Evolutionary conservation across 768 basidiomycete species (phyloP).

Genomic region (Auriscalpium orientale): DNA sequence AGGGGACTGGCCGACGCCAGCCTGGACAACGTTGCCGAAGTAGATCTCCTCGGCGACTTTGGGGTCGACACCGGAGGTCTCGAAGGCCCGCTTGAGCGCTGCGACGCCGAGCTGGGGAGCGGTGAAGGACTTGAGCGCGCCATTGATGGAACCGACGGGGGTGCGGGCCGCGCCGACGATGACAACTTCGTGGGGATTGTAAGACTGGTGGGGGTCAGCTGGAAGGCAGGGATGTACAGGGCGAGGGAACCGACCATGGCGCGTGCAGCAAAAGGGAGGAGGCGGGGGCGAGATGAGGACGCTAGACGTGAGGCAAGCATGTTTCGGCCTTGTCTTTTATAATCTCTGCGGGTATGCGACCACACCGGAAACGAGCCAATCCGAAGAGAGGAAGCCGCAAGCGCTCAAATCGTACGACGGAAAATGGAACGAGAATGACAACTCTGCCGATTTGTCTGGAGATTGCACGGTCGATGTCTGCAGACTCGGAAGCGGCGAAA

Average conservation of each 20-base stretch:
- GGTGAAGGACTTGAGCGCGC: conserved; percentile 78
- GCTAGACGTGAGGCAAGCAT: conserved; percentile 25
- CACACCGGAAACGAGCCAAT: conserved; percentile 15
- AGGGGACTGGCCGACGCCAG: conserved; percentile 95
- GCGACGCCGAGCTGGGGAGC: conserved; percentile 86
- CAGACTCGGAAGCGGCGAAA: background rate
- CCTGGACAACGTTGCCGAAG: conserved; percentile 97
- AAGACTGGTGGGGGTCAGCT: conserved; percentile 18
- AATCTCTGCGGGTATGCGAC: conserved; percentile 8
- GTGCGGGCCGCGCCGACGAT: conserved; percentile 93
- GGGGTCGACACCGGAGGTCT: conserved; percentile 72
- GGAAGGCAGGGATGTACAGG: background rate
- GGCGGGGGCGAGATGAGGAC: conserved; percentile 31
- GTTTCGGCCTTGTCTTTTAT: background rate
- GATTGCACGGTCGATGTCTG: background rate
- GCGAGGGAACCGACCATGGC: conserved; percentile 19
- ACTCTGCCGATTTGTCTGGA: conserved; percentile 7
- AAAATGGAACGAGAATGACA: conserved; percentile 4
- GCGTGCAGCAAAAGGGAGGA: conserved; percentile 19
- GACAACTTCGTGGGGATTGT: conserved; percentile 68
- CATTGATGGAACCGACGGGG: conserved; percentile 90
- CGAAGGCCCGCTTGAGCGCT: conserved; percentile 87
- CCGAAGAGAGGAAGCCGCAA: conserved; percentile 10
- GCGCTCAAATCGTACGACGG: conserved; percentile 10
- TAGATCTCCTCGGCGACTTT: conserved; percentile 88